Percentiles rank a stretch among this genome's conserved stretches.
These are phyloP conservation scores for Penicillium glabrum DNA, from an alignment of 2,329 filamentous ascomycete species.

Conservation along the genomic window DNA sequence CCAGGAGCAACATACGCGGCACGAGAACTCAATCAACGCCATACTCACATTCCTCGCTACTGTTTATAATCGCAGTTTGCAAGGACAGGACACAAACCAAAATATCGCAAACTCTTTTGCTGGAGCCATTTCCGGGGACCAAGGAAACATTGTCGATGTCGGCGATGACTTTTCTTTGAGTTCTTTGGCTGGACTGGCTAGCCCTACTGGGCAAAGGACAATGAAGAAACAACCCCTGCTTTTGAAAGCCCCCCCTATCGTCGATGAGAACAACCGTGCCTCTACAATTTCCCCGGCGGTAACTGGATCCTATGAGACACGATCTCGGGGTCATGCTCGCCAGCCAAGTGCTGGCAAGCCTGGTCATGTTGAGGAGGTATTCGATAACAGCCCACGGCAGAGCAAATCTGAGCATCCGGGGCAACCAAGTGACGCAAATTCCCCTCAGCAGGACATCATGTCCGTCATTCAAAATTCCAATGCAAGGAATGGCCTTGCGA, in stretches of 20 bases:
- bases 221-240: constrained; percentile 49
- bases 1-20: constrained; percentile 88
- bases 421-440: constrained; percentile 19
- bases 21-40: constrained; percentile 98
- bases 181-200: constrained; percentile 37
- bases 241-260: constrained; percentile 44
- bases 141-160: constrained; percentile 63
- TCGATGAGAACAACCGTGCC: constrained; percentile 30
- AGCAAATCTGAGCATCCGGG: constrained; percentile 19
- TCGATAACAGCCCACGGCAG: constrained; percentile 39
- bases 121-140: constrained; percentile 66
- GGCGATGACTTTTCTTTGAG: constrained; percentile 51
- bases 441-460: constrained; percentile 48
- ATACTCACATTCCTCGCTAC: constrained; percentile 96
- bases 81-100: constrained; percentile 73
- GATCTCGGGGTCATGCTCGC: constrained; percentile 29
- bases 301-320: constrained; percentile 32
- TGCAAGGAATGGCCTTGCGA: constrained; percentile 41
- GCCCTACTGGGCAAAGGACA: constrained; percentile 38
- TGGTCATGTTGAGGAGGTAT: constrained; percentile 46
- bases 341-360: constrained; percentile 32
- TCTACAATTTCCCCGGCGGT: constrained; percentile 38
- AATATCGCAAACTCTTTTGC: constrained; percentile 84
- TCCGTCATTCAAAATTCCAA: constrained; percentile 50
- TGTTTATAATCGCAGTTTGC: constrained; percentile 90